Evolutionary conservation across 2,329 filamentous ascomycete species (phyloP).

Genomic region (Cytospora leucostoma): DNA sequence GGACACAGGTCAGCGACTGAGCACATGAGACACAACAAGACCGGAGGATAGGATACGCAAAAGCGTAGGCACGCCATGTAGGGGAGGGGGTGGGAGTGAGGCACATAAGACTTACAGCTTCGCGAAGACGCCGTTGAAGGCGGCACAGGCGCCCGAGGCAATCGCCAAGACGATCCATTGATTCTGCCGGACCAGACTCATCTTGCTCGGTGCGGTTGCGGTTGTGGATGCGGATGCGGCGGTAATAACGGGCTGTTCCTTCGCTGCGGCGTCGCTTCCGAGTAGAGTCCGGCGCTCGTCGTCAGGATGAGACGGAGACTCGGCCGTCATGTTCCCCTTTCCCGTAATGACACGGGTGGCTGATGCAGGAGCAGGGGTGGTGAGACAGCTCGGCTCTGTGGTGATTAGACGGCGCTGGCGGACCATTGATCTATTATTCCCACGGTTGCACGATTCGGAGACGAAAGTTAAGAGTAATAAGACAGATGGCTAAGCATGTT

Average conservation of each 20-base stretch:
- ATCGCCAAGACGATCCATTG: constrained; percentile 71
- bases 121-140: constrained; percentile 80
- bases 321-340: constrained; percentile 10
- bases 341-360: constrained; percentile 10
- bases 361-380: constrained; percentile 23
- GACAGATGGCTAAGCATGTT: not conserved
- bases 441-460: not conserved
- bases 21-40: no score
- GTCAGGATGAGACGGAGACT: not conserved
- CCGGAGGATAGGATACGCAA: not conserved
- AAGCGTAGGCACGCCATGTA: not conserved
- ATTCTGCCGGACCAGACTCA: constrained; percentile 36
- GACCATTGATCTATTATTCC: constrained; percentile 28
- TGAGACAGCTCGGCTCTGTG: constrained; percentile 17
- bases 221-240: no score
- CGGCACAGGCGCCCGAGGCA: constrained; percentile 74
- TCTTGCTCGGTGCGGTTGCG: constrained; percentile 24
- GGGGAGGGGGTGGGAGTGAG: not conserved
- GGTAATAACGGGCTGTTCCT: constrained; percentile 2
- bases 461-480: constrained; percentile 12
- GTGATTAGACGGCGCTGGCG: constrained; percentile 31
- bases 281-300: constrained; percentile 33
- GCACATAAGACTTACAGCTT: constrained; percentile 60
- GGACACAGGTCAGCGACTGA: not conserved
- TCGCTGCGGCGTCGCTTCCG: constrained; percentile 21